Conservation (phyloP, 2,329 filamentous ascomycete genomes). For the Neofusicoccum laricinum region DNA sequence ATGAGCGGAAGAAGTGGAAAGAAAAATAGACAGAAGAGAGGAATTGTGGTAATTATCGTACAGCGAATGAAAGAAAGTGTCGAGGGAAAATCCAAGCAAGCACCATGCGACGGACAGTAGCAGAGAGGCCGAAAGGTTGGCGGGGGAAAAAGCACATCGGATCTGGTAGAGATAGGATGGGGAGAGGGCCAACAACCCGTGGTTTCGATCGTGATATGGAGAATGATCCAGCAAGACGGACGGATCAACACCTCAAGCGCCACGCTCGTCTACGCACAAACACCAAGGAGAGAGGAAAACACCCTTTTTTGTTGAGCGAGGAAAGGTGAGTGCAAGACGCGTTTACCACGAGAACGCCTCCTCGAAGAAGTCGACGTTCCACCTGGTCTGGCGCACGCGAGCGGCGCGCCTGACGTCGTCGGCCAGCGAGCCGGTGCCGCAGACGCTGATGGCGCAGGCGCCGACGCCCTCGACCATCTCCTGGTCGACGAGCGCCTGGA, state of each 20-base stretch:
- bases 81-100: background rate
- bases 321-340: background rate
- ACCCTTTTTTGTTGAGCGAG: background rate
- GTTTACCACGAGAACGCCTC: slow-evolving; percentile 67
- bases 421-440: slow-evolving; percentile 69
- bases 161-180: too few relatives aligned
- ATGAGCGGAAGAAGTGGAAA: background rate
- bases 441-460: slow-evolving; percentile 83
- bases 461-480: slow-evolving; percentile 81
- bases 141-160: too few relatives aligned
- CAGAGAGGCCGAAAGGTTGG: background rate
- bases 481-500: slow-evolving; percentile 72
- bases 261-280: slow-evolving; percentile 4
- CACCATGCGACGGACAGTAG: background rate
- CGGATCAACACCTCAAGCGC: slow-evolving; percentile 1
- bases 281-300: background rate
- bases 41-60: background rate
- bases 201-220: too few relatives aligned
- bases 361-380: slow-evolving; percentile 74
- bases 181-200: too few relatives aligned
- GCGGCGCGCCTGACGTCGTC: slow-evolving; percentile 72
- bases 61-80: background rate
- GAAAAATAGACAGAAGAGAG: background rate
- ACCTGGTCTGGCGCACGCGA: slow-evolving; percentile 60
- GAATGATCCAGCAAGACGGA: too few relatives aligned